Conservation (phyloP, 768 basidiomycete genomes). For the Boletus coccyginus region DNA sequence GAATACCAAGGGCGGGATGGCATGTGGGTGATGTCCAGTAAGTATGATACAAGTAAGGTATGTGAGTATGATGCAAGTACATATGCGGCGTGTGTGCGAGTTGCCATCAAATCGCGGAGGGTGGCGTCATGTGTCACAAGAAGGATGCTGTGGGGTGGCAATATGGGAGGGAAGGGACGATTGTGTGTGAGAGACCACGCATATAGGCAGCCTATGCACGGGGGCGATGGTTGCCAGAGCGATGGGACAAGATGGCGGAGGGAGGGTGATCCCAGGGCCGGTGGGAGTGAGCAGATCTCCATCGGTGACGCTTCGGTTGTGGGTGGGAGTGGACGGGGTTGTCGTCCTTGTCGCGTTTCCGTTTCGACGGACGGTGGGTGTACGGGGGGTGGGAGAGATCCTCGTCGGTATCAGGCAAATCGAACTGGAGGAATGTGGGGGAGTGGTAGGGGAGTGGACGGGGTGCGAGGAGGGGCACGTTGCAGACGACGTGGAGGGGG, state of each 20-base stretch:
- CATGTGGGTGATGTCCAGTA: constrained; percentile 17
- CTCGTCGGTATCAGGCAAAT: constrained; percentile 64
- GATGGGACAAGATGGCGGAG: constrained; percentile 2
- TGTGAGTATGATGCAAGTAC: constrained; percentile 28
- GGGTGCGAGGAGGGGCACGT: constrained; percentile 66
- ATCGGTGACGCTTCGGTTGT: constrained; percentile 27
- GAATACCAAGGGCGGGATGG: constrained; percentile 1
- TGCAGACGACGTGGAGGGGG: constrained; percentile 54
- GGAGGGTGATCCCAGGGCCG: constrained; percentile 9
- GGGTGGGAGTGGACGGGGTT: constrained; percentile 15
- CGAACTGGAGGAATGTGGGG: constrained; percentile 66
- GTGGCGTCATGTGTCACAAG: constrained; percentile 5
- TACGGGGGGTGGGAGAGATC: constrained; percentile 71
- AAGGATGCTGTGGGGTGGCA: constrained; percentile 7
- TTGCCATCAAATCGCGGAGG: constrained; percentile 7
- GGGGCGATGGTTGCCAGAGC: constrained; percentile 19
- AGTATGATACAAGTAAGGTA: constrained; percentile 26
- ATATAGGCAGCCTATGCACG: constrained; percentile 12
- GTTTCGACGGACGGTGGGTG: constrained; percentile 51
- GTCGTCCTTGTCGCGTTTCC: constrained; percentile 41
- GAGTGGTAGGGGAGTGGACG: constrained; percentile 69
- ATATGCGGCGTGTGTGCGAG: constrained; percentile 22
- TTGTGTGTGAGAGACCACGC: constrained; percentile 1
- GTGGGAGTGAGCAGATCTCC: constrained; percentile 16
- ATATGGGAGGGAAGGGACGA: constrained; percentile 12